A percentile compares a stretch with the other conserved stretches of the same genome.
These are phyloP conservation scores for Austroboletus niveus DNA, from an alignment of 1,284 basidiomycete genomes.

Conservation along the genomic window DNA sequence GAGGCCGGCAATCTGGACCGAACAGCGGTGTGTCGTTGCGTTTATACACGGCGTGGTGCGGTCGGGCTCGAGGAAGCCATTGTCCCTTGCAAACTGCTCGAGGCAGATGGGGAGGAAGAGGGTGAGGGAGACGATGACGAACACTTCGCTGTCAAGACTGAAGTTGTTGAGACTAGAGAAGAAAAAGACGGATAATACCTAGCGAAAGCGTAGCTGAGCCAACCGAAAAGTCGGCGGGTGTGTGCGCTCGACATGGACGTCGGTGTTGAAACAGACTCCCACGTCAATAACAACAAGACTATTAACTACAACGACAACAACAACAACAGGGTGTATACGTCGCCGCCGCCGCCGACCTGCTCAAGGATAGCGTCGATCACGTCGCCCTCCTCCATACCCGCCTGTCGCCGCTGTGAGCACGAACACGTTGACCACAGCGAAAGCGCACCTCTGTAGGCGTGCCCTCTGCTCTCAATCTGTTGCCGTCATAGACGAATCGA, in stretches of 20 bases:
- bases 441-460: constrained; percentile 51
- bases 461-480: constrained; percentile 44
- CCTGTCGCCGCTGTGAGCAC: constrained; percentile 13
- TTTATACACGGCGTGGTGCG: constrained; percentile 49
- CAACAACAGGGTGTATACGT: background rate
- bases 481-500: constrained; percentile 55
- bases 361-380: constrained; percentile 29
- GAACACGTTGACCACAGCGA: background rate
- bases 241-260: constrained; percentile 19
- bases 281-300: background rate
- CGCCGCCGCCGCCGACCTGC: constrained; percentile 20
- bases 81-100: constrained; percentile 82
- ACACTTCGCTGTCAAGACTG: constrained; percentile 61
- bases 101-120: constrained; percentile 81
- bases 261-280: constrained; percentile 4
- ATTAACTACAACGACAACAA: too few relatives aligned
- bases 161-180: background rate
- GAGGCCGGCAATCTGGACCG: constrained; percentile 69
- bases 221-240: constrained; percentile 57
- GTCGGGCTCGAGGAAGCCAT: constrained; percentile 69
- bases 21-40: constrained; percentile 49
- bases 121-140: constrained; percentile 76
- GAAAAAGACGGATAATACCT: constrained; percentile 41
- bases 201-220: constrained; percentile 77
- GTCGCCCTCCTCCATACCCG: constrained; percentile 29